A percentile compares a stretch with the other conserved stretches of the same genome.
Conservation (phyloP, 2,329 filamentous ascomycete genomes). For the Rachicladosporium sp. region DNA sequence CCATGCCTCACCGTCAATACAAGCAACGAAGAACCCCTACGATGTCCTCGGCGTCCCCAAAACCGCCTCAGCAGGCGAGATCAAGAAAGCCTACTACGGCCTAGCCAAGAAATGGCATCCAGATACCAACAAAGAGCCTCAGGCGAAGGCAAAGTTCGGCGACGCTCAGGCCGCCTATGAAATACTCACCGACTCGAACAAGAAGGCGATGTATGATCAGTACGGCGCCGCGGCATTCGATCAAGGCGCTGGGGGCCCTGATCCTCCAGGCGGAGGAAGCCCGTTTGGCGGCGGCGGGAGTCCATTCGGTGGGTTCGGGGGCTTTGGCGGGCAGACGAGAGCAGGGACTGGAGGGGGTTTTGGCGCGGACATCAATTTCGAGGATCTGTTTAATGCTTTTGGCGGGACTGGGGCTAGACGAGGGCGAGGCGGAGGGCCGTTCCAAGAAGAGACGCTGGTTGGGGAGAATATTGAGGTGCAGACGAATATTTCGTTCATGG, state of each 20-base stretch:
- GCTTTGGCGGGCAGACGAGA: slow-evolving; percentile 23
- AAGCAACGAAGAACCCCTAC: slow-evolving; percentile 66
- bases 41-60: slow-evolving; percentile 73
- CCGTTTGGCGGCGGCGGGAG: slow-evolving; percentile 51
- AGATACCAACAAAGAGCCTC: slow-evolving; percentile 90
- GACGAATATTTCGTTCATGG: slow-evolving; percentile 86
- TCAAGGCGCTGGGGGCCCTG: slow-evolving; percentile 46
- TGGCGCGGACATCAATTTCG: slow-evolving; percentile 80
- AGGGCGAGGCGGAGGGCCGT: slow-evolving; percentile 48
- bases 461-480: slow-evolving; percentile 95
- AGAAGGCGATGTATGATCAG: slow-evolving; percentile 83
- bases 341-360: slow-evolving; percentile 43
- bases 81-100: slow-evolving; percentile 97
- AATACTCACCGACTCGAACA: slow-evolving; percentile 80
- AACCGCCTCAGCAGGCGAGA: slow-evolving; percentile 65
- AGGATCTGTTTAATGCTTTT: slow-evolving; percentile 88
- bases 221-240: slow-evolving; percentile 72
- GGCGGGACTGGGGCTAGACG: slow-evolving; percentile 46
- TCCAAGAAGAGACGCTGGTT: slow-evolving; percentile 71
- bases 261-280: slow-evolving; percentile 47
- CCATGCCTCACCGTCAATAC: slow-evolving; percentile 44
- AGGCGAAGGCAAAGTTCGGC: slow-evolving; percentile 87
- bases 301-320: slow-evolving; percentile 38
- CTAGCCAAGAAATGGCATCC: slow-evolving; percentile 96
- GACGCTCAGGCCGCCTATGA: slow-evolving; percentile 93